Evolutionary conservation across 2,329 filamentous ascomycete species (phyloP).

Genomic region (Alternaria consortialis): DNA sequence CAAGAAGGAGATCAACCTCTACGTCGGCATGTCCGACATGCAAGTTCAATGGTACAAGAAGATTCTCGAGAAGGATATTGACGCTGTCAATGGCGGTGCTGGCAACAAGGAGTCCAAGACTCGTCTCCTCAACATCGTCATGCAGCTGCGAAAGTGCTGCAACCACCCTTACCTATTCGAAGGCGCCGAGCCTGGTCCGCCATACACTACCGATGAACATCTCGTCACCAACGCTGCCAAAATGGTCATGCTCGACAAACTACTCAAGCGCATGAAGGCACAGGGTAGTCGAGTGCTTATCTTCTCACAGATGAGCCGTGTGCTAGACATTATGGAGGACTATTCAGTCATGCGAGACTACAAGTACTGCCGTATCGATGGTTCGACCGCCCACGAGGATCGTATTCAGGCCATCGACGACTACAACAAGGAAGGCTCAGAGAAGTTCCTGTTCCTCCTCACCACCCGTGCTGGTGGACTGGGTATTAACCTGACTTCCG

Average conservation of each 20-base stretch:
- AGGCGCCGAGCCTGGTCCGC: conserved; percentile 93
- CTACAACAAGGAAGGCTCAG: conserved; percentile 94
- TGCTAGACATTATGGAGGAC: conserved; percentile 95
- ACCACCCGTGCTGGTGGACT: conserved; percentile 95
- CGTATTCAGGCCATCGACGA: conserved; percentile 97
- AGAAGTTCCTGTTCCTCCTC: conserved; percentile 88
- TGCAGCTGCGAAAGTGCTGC: conserved; percentile 98
- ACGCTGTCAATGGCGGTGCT: conserved; percentile 94
- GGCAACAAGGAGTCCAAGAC: conserved; percentile 99
- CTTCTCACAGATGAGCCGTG: conserved; percentile 98
- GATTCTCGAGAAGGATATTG: conserved; percentile 98
- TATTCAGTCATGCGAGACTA: conserved; percentile 96
- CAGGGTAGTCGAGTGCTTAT: conserved; percentile 96
- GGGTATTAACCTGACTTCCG: conserved; percentile 94
- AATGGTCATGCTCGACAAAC: conserved; percentile 95
- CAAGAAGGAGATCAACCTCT: conserved; percentile 97
- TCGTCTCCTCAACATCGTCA: conserved; percentile 95
- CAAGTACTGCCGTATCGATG: conserved; percentile 97
- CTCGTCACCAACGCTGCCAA: conserved; percentile 93
- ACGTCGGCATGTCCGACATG: conserved; percentile 99
- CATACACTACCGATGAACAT: conserved; percentile 98
- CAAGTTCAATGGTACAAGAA: conserved; percentile 99
- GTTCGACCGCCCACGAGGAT: conserved; percentile 95
- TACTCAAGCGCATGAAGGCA: conserved; percentile 81
- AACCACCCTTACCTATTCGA: conserved; percentile 99